Base-by-base conservation (phyloP, 1,284 basidiomycete species). In the Phylloporus gajari region DNA sequence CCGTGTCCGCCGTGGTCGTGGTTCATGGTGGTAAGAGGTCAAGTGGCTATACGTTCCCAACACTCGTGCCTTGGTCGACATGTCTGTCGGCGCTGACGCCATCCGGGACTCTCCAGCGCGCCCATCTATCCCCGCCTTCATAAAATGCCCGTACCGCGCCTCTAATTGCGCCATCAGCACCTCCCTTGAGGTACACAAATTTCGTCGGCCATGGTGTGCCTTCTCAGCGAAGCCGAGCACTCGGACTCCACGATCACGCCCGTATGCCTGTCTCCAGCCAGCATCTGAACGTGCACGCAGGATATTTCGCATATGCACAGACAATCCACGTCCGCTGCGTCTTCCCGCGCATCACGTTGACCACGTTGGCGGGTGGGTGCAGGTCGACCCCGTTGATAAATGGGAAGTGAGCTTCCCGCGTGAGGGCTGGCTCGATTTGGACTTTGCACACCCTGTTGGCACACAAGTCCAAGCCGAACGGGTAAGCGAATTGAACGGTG, bases 301-400 rank as follows among this genome's bases (percentile, higher is more conserved):
- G 86, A 68, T 1, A 91, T 87, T 3, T 82, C 83, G 44, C 96
- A 91, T 69, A 98, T 93, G 53, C 87, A 81, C 72, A 91, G 87
- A 30, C 97, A 91, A 81, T 98, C 96, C 9, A 84, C 88, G 79
- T 98, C 97, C 3, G 87, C 92, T 70, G 98, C 1, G 96, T 93
- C n/a, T 86, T 85, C 0, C 96, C 95, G 1, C 83, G 78, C 3
- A 91, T 88, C 97, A 98, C 98, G 87, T 98, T 98, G 44, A 89
- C 92, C 62, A 98, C 90, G 82, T 98, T 98, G 11, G 88, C 82
- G 21, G 86, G 79, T 0, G 97, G 94, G 80, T 98, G 97, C 51
- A 98, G 87, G 73, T 94, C 92, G 81, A 98, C 97, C 53, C 94
- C 97, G 79, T 98, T 97, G 73, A 96, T 86, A 84, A 95, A 97